Percentiles rank a stretch among this genome's conserved stretches.
Conservation (phyloP, 1,284 basidiomycete genomes). For the Cutaneotrichosporon spelunceum region DNA sequence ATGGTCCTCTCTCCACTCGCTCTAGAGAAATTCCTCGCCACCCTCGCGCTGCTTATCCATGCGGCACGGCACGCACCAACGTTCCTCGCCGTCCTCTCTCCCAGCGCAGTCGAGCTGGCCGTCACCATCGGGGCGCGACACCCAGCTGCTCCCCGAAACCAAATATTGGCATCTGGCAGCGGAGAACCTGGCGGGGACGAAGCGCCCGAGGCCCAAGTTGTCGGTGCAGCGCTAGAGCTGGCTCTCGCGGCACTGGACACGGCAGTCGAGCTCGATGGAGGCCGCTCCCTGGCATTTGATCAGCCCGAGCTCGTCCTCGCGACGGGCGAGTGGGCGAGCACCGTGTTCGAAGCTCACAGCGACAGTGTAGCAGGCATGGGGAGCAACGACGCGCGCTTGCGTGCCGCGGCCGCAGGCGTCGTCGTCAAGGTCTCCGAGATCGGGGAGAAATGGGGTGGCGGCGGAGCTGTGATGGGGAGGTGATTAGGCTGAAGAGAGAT, state of each 20-base stretch:
- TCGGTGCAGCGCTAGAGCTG: conserved; percentile 71
- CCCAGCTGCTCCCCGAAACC: conserved; percentile 33
- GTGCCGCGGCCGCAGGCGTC: conserved; percentile 71
- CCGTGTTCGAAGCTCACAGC: conserved; percentile 65
- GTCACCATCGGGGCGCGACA: conserved; percentile 69
- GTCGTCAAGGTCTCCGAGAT: conserved; percentile 75
- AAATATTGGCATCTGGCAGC: neutral
- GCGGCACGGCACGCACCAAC: conserved; percentile 71
- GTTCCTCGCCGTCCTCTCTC: conserved; percentile 74
- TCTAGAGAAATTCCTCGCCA: conserved; percentile 69
- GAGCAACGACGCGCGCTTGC: conserved; percentile 57
- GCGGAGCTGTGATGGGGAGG: neutral
- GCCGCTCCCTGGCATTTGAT: conserved; percentile 69
- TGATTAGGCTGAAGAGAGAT: neutral
- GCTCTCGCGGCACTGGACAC: conserved; percentile 72
- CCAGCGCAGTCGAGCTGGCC: conserved; percentile 75
- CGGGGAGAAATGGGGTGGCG: conserved; percentile 67
- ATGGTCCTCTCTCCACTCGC: conserved; percentile 73
- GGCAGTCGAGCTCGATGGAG: conserved; percentile 69
- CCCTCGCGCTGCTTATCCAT: conserved; percentile 76
- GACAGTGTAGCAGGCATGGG: conserved; percentile 65
- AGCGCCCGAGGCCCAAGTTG: conserved; percentile 61
- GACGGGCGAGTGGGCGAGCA: conserved; percentile 73
- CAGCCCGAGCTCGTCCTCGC: conserved; percentile 68
- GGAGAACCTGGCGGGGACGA: conserved; percentile 13